These are phyloP conservation scores for Hyphopichia buzzinii DNA, from an alignment of 1,139 yeast species.

Conservation along the genomic window DNA sequence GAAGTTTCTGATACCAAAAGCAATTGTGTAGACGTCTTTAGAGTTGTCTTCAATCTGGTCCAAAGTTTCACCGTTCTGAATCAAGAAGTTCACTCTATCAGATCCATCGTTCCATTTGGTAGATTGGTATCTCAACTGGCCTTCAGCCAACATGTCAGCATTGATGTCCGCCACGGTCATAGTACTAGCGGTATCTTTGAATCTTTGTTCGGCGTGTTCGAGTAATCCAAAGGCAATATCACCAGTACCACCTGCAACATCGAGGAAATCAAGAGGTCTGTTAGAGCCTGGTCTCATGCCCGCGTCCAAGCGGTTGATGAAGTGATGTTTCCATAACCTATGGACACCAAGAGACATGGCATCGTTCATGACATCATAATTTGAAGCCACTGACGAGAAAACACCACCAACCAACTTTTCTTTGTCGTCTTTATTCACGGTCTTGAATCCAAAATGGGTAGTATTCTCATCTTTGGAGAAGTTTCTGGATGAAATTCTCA, in stretches of 20 bases:
- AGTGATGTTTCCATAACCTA: conserved; percentile 91
- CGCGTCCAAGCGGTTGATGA: conserved; percentile 84
- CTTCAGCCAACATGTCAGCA: conserved; percentile 93
- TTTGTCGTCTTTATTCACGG: conserved; percentile 78
- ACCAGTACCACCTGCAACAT: conserved; percentile 99
- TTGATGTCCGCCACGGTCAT: conserved; percentile 96
- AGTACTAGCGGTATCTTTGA: conserved; percentile 69
- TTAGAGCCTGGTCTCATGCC: conserved; percentile 86
- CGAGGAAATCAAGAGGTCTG: conserved; percentile 80
- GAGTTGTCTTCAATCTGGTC: conserved; percentile 83
- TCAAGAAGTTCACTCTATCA: conserved; percentile 71
- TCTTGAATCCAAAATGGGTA: conserved; percentile 91
- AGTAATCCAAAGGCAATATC: conserved; percentile 95
- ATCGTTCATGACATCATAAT: conserved; percentile 95
- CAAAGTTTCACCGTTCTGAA: conserved; percentile 89
- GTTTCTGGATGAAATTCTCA: conserved; percentile 1
- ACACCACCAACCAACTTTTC: conserved; percentile 87
- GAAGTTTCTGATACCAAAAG: conserved; percentile 96
- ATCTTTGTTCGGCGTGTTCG: conserved; percentile 82
- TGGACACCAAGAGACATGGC: conserved; percentile 96
- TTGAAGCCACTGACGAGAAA: conserved; percentile 91
- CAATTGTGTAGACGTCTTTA: conserved; percentile 92
- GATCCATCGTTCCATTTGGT: conserved; percentile 54
- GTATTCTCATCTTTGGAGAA: conserved; percentile 27
- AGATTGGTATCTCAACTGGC: conserved; percentile 66